phyloP scores from a whole-genome alignment of 2,329 filamentous ascomycete species.

The Fusarium secorum region DNA sequence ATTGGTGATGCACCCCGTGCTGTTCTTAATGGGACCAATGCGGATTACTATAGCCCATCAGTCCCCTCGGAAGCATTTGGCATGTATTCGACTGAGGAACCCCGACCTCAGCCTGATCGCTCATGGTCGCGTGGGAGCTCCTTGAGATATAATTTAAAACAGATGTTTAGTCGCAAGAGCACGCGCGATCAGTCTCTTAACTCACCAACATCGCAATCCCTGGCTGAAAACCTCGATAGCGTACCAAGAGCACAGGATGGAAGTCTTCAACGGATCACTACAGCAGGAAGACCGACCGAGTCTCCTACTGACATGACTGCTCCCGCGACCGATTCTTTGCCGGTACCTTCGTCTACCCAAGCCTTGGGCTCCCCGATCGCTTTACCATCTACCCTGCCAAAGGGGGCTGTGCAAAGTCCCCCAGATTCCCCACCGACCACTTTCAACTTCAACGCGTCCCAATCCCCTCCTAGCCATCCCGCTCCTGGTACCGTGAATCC shows the following conservation, averaged over 20 bases:
- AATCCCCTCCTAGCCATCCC: constrained; percentile 46
- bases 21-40: constrained; percentile 48
- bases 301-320: constrained; percentile 45
- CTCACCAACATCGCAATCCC: constrained; percentile 37
- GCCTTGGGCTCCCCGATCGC: constrained; percentile 37
- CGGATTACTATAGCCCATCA: constrained; percentile 53
- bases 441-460: constrained; percentile 37
- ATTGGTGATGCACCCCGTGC: constrained; percentile 43
- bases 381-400: constrained; percentile 22
- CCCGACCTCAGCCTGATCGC: constrained; percentile 37
- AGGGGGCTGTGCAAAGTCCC: constrained; percentile 35
- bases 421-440: constrained; percentile 40
- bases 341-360: constrained; percentile 20
- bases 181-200: constrained; percentile 44
- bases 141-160: constrained; percentile 47
- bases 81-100: constrained; percentile 45
- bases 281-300: constrained; percentile 38
- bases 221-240: constrained; percentile 28
- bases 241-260: constrained; percentile 19
- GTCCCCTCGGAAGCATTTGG: constrained; percentile 53
- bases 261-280: constrained; percentile 37
- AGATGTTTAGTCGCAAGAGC: constrained; percentile 48
- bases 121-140: constrained; percentile 47
- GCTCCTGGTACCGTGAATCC: constrained; percentile 60
- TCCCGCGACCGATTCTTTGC: constrained; percentile 22